Percentiles rank a stretch among this genome's conserved stretches.
These are phyloP conservation scores for Lagenaria siceraria DNA, from an alignment of 306 rosid species.

Conservation along the genomic window DNA sequence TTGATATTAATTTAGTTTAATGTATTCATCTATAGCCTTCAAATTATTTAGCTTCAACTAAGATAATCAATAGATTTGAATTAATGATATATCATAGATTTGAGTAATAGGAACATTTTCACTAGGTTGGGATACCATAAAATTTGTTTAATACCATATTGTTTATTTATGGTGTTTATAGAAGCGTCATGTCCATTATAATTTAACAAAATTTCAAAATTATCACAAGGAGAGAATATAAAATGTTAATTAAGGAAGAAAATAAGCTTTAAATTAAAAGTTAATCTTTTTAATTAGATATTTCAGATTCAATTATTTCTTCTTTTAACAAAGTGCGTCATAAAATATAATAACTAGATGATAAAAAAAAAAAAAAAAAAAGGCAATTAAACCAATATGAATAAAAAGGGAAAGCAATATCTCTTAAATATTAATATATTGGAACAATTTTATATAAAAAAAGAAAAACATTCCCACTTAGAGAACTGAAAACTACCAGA, in stretches of 20 bases:
- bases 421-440: not conserved
- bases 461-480: not conserved
- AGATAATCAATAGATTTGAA: no score
- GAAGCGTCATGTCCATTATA: no score
- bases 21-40: not conserved
- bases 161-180: no score
- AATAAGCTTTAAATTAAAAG: not conserved
- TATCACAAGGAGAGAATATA: not conserved
- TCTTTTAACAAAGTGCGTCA: not conserved
- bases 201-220: no score
- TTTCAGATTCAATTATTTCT: not conserved
- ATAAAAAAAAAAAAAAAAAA: no score
- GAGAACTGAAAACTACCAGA: not conserved
- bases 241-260: not conserved
- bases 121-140: not conserved
- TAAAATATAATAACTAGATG: not conserved
- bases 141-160: no score
- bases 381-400: not conserved
- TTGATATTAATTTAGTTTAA: not conserved
- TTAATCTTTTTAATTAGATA: not conserved
- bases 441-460: not conserved
- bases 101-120: no score
- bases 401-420: not conserved
- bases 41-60: no score
- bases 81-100: no score